A percentile compares a stretch with the other conserved stretches of the same genome.
phyloP scores from a whole-genome alignment of 768 basidiomycete species.

The Gloeopeniophorella convolvens region DNA sequence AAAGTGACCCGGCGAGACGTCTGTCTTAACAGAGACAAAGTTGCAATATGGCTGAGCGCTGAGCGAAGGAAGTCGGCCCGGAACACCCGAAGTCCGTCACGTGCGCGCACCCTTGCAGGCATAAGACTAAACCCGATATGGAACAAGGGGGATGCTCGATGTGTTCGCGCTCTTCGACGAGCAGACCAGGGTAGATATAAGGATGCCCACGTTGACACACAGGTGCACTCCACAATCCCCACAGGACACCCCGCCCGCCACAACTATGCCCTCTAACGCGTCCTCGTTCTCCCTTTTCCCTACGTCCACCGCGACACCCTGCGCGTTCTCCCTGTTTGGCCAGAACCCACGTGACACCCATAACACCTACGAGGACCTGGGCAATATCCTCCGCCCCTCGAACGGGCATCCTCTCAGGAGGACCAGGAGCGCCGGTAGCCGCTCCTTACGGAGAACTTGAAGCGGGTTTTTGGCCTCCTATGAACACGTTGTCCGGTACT shows the following conservation, averaged over 20 bases:
- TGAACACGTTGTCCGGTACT: neutral
- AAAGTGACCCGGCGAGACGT: too few species aligned
- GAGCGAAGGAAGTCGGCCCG: neutral
- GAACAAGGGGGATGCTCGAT: constrained; percentile 17
- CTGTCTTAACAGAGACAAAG: too few species aligned
- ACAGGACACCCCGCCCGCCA: neutral
- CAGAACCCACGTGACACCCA: constrained; percentile 17
- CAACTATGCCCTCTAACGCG: neutral
- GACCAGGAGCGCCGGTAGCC: neutral
- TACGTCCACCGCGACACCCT: constrained; percentile 6
- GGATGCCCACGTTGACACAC: too few species aligned
- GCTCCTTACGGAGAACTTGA: constrained; percentile 1
- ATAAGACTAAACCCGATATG: constrained; percentile 10
- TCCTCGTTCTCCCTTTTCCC: constrained; percentile 9
- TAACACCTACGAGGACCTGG: constrained; percentile 8
- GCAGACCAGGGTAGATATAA: constrained; percentile 5
- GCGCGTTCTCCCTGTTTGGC: constrained; percentile 16
- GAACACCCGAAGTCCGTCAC: too few species aligned
- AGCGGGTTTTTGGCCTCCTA: constrained; percentile 4
- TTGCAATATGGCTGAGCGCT: neutral
- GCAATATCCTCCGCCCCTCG: constrained; percentile 2
- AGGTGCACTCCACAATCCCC: too few species aligned
- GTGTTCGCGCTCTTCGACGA: neutral
- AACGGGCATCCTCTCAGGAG: neutral
- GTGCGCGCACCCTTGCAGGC: neutral